Conservation (phyloP, 2,329 filamentous ascomycete species). For the Remersonia thermophila region DNA sequence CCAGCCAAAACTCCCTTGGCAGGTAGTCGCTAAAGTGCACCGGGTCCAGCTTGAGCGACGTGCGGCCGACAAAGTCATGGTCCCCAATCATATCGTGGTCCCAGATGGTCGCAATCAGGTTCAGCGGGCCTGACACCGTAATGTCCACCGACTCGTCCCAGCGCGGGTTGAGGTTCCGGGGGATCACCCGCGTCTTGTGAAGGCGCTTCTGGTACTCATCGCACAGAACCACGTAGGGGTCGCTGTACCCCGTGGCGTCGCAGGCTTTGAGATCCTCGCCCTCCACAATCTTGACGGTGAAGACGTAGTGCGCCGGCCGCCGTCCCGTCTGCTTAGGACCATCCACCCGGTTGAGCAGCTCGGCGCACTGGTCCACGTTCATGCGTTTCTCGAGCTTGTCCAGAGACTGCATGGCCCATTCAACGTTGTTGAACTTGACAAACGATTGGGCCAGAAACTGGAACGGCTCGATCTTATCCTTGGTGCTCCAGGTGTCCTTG, state of each 20-base stretch:
- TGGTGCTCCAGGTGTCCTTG: slow-evolving; percentile 83
- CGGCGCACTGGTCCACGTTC: slow-evolving; percentile 83
- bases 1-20: slow-evolving; percentile 93
- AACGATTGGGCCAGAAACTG: slow-evolving; percentile 81
- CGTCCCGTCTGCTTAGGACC: slow-evolving; percentile 51
- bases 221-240: slow-evolving; percentile 92
- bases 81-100: slow-evolving; percentile 96
- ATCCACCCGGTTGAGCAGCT: slow-evolving; percentile 62
- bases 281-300: slow-evolving; percentile 97
- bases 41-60: slow-evolving; percentile 97
- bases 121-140: slow-evolving; percentile 78
- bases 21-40: slow-evolving; percentile 92
- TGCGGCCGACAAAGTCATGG: slow-evolving; percentile 92
- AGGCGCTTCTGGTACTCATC: slow-evolving; percentile 97
- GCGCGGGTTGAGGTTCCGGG: slow-evolving; percentile 78
- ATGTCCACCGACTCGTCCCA: slow-evolving; percentile 98
- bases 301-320: slow-evolving; percentile 79
- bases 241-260: slow-evolving; percentile 84
- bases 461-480: slow-evolving; percentile 90
- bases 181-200: slow-evolving; percentile 86
- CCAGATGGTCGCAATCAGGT: slow-evolving; percentile 95
- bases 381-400: slow-evolving; percentile 82
- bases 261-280: slow-evolving; percentile 97
- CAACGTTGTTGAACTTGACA: slow-evolving; percentile 95
- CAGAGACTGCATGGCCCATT: slow-evolving; percentile 83